phyloP scores from a whole-genome alignment of 805 yeast genomes.

The Candida nitratophila region DNA sequence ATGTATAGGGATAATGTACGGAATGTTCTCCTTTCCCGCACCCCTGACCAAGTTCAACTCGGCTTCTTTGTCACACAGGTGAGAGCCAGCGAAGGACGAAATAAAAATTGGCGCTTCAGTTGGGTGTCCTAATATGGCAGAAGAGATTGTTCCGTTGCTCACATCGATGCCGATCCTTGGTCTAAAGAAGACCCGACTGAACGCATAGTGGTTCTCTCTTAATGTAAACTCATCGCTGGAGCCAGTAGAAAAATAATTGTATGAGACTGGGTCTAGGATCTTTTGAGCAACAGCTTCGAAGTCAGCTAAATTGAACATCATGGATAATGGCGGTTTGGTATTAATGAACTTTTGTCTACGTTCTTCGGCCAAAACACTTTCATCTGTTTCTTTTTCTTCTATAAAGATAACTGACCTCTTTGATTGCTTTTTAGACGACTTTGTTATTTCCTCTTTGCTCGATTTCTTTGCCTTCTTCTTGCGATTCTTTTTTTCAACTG shows the following conservation, averaged over 20 bases:
- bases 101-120: conserved; percentile 73
- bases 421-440: conserved; percentile 19
- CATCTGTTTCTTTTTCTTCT: background rate
- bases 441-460: conserved; percentile 4
- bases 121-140: conserved; percentile 62
- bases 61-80: conserved; percentile 81
- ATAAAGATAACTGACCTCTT: no score
- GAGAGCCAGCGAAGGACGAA: conserved; percentile 86
- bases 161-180: conserved; percentile 80
- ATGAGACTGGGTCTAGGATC: conserved; percentile 65
- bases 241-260: conserved; percentile 85
- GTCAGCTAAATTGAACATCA: conserved; percentile 68
- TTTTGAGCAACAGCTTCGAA: conserved; percentile 81
- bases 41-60: conserved; percentile 74
- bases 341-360: conserved; percentile 30
- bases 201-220: conserved; percentile 82
- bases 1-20: conserved; percentile 83
- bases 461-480: background rate
- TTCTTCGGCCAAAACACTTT: conserved; percentile 1
- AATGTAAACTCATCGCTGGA: conserved; percentile 82
- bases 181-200: conserved; percentile 76
- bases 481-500: background rate
- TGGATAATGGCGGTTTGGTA: conserved; percentile 58
- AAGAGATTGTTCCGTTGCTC: conserved; percentile 46
- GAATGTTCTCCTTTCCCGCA: conserved; percentile 52